Base-by-base conservation (phyloP, 805 yeast species). In the Kodamaea neixiangensis region DNA sequence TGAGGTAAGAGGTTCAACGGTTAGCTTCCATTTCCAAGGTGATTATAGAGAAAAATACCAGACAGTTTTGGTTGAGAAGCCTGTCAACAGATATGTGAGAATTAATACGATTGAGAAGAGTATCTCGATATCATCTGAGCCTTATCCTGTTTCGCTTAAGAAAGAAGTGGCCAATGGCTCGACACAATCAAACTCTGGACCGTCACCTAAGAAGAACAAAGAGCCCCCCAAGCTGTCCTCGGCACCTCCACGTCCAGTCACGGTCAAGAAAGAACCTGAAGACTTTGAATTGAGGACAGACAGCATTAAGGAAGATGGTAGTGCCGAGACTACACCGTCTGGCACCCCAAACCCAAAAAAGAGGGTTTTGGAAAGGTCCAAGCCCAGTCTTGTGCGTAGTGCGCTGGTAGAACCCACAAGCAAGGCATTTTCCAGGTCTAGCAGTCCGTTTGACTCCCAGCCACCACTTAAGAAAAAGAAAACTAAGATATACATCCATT, bases 51-150 rank as follows among this genome's bases (percentile, higher is more conserved):
- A 37, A 17, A 17, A 37, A 18, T 17, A 17, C 11, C 14, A 44
- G 14, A 31, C 17, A 33, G 15, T 15, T 33, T n/a, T 19, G 15
- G 31, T 4, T 38, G 41, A 37, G 15, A 37, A 17, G 19, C 41
- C 41, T 0, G 56, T 31, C 68, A 76, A 20, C 48, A 63, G 82
- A 56, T 78, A 69, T 54, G 77, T 79, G 33, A 76, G 65, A 53
- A 73, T 80, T 7, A 59, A 67, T 2, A 59, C 66, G 1, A 61
- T 58, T 3, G 59, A 63, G n/a, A 72, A 66, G 52, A 69, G 61
- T 38, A 65, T 78, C 0, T 58, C 65, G 13, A 55, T 75, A 1
- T 80, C 83, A 0, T 69, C 78, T 2, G 68, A 64, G 2, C 82
- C 83, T 5, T 72, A 75, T 60, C 60, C 54, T 55, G 58, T 49